These are phyloP conservation scores for Fraxinus sp. DNA, from an alignment of 305 asterid genomes.

Conservation along the genomic window DNA sequence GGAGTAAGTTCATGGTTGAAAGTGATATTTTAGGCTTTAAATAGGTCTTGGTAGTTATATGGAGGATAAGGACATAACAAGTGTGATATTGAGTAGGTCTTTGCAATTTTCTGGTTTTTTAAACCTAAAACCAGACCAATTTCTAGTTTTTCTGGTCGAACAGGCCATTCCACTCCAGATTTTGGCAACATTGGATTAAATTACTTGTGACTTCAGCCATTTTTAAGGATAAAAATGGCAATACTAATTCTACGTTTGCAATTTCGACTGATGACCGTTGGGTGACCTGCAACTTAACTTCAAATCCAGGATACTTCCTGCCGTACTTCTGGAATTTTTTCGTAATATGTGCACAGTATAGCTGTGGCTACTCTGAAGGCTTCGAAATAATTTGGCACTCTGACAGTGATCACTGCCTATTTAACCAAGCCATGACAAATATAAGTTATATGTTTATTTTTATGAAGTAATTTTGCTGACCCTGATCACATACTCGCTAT, in stretches of 20 bases:
- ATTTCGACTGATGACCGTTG: not conserved
- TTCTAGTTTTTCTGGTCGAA: not conserved
- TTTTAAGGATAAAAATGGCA: not conserved
- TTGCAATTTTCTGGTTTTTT: not conserved
- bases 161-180: not conserved
- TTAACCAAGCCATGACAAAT: not conserved
- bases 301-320: constrained; percentile 8
- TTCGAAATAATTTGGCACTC: not conserved
- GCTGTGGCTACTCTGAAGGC: not conserved
- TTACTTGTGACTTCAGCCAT: not conserved
- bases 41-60: not conserved
- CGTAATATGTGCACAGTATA: not conserved
- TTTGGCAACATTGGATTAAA: not conserved
- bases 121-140: not conserved
- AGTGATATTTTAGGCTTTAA: not conserved
- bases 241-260: not conserved
- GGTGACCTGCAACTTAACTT: constrained; percentile 1
- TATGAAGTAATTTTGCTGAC: not conserved
- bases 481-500: not conserved
- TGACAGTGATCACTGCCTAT: not conserved
- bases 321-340: not conserved
- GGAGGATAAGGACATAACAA: not conserved
- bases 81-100: not conserved
- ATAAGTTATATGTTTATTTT: not conserved
- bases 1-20: not conserved